Percentiles rank a stretch among this genome's conserved stretches.
phyloP scores from a whole-genome alignment of 148 eudicot genomes.

The Camellia granthamiana region DNA sequence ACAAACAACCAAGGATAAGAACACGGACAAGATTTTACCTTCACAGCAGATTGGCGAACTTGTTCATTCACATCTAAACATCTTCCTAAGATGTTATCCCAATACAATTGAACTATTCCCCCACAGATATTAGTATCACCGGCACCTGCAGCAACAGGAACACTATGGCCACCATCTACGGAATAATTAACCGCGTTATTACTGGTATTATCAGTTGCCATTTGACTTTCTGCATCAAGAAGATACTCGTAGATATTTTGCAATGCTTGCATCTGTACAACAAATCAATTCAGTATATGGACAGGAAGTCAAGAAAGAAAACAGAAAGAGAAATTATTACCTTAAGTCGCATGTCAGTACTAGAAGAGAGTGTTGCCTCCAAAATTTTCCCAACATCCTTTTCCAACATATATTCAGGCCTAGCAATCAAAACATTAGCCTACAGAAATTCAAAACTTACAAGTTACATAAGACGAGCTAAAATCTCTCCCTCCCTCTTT shows the following conservation, averaged over 20 bases:
- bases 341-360: slow-evolving; percentile 32
- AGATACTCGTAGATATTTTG: slow-evolving; percentile 93
- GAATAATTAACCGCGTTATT: slow-evolving; percentile 35
- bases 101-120: slow-evolving; percentile 84
- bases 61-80: slow-evolving; percentile 80
- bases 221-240: slow-evolving; percentile 82
- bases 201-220: slow-evolving; percentile 54
- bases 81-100: slow-evolving; percentile 79
- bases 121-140: slow-evolving; percentile 98
- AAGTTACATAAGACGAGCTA: too few species aligned
- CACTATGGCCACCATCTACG: slow-evolving; percentile 50
- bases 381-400: slow-evolving; percentile 68
- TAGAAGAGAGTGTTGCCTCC: slow-evolving; percentile 69
- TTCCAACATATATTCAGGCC: slow-evolving; percentile 91
- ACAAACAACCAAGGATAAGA: slow-evolving; percentile 7
- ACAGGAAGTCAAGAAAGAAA: slow-evolving; percentile 1
- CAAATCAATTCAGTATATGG: slow-evolving; percentile 23
- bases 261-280: slow-evolving; percentile 74
- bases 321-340: slow-evolving; percentile 35
- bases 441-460: slow-evolving; percentile 26
- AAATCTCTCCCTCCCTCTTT: not conserved
- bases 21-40: slow-evolving; percentile 37
- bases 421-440: slow-evolving; percentile 90
- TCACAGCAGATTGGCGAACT: slow-evolving; percentile 77
- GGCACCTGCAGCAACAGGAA: slow-evolving; percentile 98